Percentiles rank a stretch among this genome's conserved stretches.
These are phyloP conservation scores for Jackrogersella multiformis DNA, from an alignment of 495 filamentous ascomycete genomes.

Conservation along the genomic window DNA sequence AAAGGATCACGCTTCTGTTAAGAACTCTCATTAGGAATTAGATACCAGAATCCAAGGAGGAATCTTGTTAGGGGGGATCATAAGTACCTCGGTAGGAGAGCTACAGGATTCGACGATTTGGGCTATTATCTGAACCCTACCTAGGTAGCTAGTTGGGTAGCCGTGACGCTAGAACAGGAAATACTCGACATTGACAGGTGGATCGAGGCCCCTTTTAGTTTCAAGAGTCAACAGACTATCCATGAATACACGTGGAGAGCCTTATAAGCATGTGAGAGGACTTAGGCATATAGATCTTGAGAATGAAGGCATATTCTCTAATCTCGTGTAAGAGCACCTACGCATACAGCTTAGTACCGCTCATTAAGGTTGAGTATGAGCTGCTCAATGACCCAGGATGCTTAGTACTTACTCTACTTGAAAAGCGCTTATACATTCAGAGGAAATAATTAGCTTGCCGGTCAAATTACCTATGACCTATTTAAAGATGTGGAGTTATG, in stretches of 20 bases:
- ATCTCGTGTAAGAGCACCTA: neutral
- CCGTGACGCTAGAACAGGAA: neutral
- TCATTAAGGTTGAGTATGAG: neutral
- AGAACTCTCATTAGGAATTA: too few species aligned
- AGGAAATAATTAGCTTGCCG: too few species aligned
- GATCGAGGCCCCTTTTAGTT: neutral
- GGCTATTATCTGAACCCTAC: neutral
- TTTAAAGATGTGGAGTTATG: constrained; percentile 2
- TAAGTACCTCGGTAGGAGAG: neutral
- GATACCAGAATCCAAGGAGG: neutral
- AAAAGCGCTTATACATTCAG: neutral
- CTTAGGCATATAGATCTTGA: constrained; percentile 1
- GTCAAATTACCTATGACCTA: neutral
- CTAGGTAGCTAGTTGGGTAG: neutral
- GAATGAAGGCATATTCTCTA: neutral
- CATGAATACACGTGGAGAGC: neutral
- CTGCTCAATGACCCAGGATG: neutral
- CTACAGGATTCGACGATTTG: neutral
- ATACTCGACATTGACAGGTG: constrained; percentile 8
- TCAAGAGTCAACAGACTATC: neutral
- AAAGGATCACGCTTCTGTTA: neutral
- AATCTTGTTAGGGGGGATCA: neutral
- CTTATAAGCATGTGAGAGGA: neutral
- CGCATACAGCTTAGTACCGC: neutral
- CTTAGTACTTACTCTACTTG: neutral